Base-by-base conservation (phyloP, 192 early-diverging fungal species). In the Backusella mclennaniae region DNA sequence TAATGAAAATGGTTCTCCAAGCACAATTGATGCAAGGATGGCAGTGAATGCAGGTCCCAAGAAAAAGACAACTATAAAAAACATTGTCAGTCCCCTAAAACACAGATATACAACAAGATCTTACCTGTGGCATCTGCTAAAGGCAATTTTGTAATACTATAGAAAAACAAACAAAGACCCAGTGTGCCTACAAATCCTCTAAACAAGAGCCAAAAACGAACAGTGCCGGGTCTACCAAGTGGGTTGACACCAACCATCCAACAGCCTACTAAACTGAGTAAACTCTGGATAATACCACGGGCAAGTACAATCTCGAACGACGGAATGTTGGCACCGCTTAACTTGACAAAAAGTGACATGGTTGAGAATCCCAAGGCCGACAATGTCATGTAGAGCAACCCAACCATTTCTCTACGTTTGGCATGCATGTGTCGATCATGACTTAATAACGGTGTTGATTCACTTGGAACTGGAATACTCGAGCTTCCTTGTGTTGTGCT, bases 41-140 rank as follows among this genome's bases (percentile, higher is more conserved):
- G 93, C 90, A 19, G 92, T 93, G 76, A 95, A 92, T n/a, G 89
- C 87, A 3, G 94, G 93, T 12, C 88, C 88, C 6, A 91, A 88
- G 75, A 94, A 95, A 73, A 94, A 95, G 9, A 94, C 81, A 4
- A 92, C 92, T 35, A 46, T 1, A 7, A 8, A 52, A 15, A 69
- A 17, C 2, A 33, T 33, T n/a, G 19, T 49, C 19, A 29, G 23
- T 29, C 12, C 9, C 23, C 12, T 0, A 63, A 4, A 2, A 12
- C 67, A 31, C 29, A 31, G 15, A 23, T 23, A 70, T 17, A 59
- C 3, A 26, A 56, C 29, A 52, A 14, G 23, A 8, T 66, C 49
- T 73, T 73, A 83, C 82, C 86, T 11, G 92, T 94, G 26, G 92
- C 92, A 79, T 94, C 94, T 1, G 87, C 93, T 56, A 94, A 77